Evolutionary conservation across 1,139 yeast species (phyloP).

Genomic region (Nadsonia starkeyi-henricii): DNA sequence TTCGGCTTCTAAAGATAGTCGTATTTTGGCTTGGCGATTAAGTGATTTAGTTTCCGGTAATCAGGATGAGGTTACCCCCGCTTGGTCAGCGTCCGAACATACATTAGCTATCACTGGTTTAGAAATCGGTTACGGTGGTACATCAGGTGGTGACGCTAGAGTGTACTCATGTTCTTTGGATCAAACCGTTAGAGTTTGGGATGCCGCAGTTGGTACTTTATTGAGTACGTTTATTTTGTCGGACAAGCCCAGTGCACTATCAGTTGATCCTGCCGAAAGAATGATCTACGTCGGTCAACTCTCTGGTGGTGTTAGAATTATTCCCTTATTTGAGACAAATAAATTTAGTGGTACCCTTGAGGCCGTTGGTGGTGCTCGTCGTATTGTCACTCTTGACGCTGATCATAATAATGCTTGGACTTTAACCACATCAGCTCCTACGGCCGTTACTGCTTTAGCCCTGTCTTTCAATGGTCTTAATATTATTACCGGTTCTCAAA

Average conservation of each 20-base stretch:
- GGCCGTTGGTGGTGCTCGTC: constrained; percentile 48
- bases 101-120: constrained; percentile 62
- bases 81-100: constrained; percentile 52
- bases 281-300: constrained; percentile 55
- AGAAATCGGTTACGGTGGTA: constrained; percentile 34
- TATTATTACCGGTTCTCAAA: constrained; percentile 58
- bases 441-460: constrained; percentile 36
- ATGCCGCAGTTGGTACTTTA: constrained; percentile 24
- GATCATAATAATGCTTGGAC: constrained; percentile 12
- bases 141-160: constrained; percentile 38
- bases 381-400: constrained; percentile 20
- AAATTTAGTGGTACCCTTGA: constrained; percentile 31
- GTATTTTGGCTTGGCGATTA: constrained; percentile 64
- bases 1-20: constrained; percentile 71
- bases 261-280: constrained; percentile 75
- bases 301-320: constrained; percentile 46
- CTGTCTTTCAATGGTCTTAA: constrained; percentile 67
- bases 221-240: constrained; percentile 62
- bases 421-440: constrained; percentile 13
- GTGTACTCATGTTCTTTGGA: constrained; percentile 64
- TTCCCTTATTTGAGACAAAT: constrained; percentile 42
- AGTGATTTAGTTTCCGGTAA: constrained; percentile 35
- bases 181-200: constrained; percentile 48
- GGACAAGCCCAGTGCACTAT: constrained; percentile 40
- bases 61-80: constrained; percentile 28